A percentile compares a stretch with the other conserved stretches of the same genome.
phyloP scores from a whole-genome alignment of 805 yeast genomes.

The Candida ipomoeae region DNA sequence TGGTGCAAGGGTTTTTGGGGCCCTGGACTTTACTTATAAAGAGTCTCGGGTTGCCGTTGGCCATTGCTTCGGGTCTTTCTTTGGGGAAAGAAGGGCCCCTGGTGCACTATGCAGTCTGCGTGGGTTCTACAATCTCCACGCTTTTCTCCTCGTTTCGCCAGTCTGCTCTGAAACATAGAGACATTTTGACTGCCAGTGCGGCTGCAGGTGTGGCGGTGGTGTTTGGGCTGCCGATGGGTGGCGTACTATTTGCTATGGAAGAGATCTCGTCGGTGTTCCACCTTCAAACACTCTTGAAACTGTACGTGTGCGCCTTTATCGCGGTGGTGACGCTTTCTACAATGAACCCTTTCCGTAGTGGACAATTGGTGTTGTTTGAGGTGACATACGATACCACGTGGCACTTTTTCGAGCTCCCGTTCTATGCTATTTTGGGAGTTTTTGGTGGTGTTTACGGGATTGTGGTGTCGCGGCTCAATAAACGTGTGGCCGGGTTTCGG shows the following conservation, averaged over 20 bases:
- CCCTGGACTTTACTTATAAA: constrained; percentile 71
- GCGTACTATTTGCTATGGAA: constrained; percentile 89
- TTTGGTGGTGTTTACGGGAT: constrained; percentile 94
- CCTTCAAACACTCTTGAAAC: constrained; percentile 80
- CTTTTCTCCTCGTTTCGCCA: constrained; percentile 43
- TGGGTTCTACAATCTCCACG: constrained; percentile 75
- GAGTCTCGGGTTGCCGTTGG: constrained; percentile 76
- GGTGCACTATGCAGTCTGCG: constrained; percentile 96
- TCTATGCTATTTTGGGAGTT: constrained; percentile 72
- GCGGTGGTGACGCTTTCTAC: constrained; percentile 79
- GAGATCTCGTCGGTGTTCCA: constrained; percentile 78
- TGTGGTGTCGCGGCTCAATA: constrained; percentile 67
- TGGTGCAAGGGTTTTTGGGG: constrained; percentile 70
- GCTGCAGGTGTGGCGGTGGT: constrained; percentile 99
- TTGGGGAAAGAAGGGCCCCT: constrained; percentile 98
- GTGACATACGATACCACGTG: constrained; percentile 85
- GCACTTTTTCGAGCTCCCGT: constrained; percentile 81
- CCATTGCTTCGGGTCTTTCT: constrained; percentile 88
- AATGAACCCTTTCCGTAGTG: constrained; percentile 89
- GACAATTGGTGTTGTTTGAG: constrained; percentile 89
- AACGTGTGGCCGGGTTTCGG: constrained; percentile 71
- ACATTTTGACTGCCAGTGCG: constrained; percentile 79
- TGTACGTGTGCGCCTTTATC: constrained; percentile 84
- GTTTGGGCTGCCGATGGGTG: constrained; percentile 95
- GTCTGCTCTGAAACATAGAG: constrained; percentile 46